Evolutionary conservation across 176 grass and related monocot genomes (phyloP).

Genomic region (Avena atlantica): DNA sequence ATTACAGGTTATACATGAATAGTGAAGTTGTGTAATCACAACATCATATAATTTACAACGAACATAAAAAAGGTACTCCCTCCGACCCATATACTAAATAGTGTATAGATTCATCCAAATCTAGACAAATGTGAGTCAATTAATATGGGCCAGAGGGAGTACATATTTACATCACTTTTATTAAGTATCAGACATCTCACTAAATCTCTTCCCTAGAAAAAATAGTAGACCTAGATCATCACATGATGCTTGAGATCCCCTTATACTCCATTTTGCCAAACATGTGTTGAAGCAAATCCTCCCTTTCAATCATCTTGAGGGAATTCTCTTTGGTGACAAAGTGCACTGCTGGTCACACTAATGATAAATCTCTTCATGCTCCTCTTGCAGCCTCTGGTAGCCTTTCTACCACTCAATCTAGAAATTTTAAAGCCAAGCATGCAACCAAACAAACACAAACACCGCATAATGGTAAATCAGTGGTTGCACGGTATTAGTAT

Average conservation of each 20-base stretch:
- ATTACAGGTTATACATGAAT: background rate
- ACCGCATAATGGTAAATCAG: background rate
- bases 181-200: no score
- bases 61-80: no score
- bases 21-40: background rate
- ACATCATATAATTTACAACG: no score
- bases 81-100: no score
- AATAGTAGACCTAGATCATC: background rate
- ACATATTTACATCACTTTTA: no score
- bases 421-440: background rate
- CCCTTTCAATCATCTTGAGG: slow-evolving; percentile 44
- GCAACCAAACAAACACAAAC: background rate
- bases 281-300: slow-evolving; percentile 65
- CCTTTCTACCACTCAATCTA: background rate
- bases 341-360: slow-evolving; percentile 74
- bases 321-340: slow-evolving; percentile 84
- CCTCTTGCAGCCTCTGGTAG: slow-evolving; percentile 72
- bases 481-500: no score
- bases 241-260: slow-evolving; percentile 63
- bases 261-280: slow-evolving; percentile 83
- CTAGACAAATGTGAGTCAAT: no score
- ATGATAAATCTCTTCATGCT: slow-evolving; percentile 73
- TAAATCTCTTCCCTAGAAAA: background rate
- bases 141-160: no score
- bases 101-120: no score